These are phyloP conservation scores for Raffaelea albimanens DNA, from an alignment of 2,329 filamentous ascomycete species.

Conservation along the genomic window DNA sequence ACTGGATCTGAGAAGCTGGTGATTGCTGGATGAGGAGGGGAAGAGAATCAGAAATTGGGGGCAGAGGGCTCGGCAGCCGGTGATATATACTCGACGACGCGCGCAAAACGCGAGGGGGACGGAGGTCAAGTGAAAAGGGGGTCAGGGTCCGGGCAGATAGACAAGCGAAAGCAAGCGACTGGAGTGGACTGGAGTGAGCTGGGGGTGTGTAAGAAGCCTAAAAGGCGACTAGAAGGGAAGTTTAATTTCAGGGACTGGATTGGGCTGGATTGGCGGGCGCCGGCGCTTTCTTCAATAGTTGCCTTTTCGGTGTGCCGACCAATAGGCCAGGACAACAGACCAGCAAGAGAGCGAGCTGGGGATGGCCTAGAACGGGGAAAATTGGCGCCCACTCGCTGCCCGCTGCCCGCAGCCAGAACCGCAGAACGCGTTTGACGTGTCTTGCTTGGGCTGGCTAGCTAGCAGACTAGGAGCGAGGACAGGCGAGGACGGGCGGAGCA, in stretches of 20 bases:
- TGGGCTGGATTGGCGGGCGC: background rate
- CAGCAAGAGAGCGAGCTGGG: background rate
- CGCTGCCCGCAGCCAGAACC: too few species aligned
- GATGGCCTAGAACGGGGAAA: background rate
- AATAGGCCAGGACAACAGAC: background rate
- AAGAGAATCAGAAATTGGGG: background rate
- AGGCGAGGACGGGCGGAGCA: background rate
- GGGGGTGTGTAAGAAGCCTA: conserved; percentile 1
- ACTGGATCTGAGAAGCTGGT: background rate
- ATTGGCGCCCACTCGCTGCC: background rate
- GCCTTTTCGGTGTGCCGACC: conserved; percentile 6
- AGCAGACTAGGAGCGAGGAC: background rate
- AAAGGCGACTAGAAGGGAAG: conserved; percentile 1
- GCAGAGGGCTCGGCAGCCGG: background rate
- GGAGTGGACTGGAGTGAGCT: background rate
- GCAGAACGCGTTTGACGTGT: conserved; percentile 1
- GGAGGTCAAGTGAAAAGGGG: background rate
- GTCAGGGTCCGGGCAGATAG: background rate
- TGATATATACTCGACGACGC: background rate
- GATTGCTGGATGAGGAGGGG: background rate
- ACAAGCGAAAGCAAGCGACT: background rate
- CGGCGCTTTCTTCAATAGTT: conserved; percentile 3
- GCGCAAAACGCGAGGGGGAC: background rate
- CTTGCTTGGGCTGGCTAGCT: background rate
- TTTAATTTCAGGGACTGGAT: conserved; percentile 9